Conservation (phyloP, 2,329 filamentous ascomycete species). For the Talaromyces sp. region DNA sequence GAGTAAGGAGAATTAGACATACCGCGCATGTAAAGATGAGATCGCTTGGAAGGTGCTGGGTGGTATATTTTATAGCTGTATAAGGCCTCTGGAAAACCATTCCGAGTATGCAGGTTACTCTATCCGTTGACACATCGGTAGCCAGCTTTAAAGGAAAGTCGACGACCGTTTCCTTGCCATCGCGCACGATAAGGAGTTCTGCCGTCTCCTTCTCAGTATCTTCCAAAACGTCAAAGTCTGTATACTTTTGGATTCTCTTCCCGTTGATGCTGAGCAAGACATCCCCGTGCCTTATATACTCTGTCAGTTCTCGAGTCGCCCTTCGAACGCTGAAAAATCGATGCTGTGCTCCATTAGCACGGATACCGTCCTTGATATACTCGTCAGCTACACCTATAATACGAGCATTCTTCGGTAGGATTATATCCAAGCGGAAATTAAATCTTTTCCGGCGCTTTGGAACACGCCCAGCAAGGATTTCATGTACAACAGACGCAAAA, state of each 20-base stretch:
- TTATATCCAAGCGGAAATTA: slow-evolving; percentile 5
- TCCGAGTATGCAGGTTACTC: slow-evolving; percentile 6
- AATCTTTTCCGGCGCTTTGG: slow-evolving; percentile 6
- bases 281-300: slow-evolving; percentile 13
- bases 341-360: slow-evolving; percentile 14
- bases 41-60: slow-evolving; percentile 3
- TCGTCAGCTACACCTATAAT: slow-evolving; percentile 9
- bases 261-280: slow-evolving; percentile 11
- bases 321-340: slow-evolving; percentile 13
- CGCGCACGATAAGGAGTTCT: slow-evolving; percentile 9
- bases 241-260: neutral
- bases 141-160: slow-evolving; percentile 4
- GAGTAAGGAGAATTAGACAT: neutral
- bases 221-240: slow-evolving; percentile 11
- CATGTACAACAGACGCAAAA: slow-evolving; percentile 5
- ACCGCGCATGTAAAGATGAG: slow-evolving; percentile 8
- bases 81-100: slow-evolving; percentile 13
- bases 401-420: slow-evolving; percentile 12
- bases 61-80: slow-evolving; percentile 9
- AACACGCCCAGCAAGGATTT: neutral
- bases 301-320: neutral
- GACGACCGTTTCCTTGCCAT: slow-evolving; percentile 8
- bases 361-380: slow-evolving; percentile 5
- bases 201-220: slow-evolving; percentile 1
- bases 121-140: slow-evolving; percentile 7